Percentiles rank a stretch among this genome's conserved stretches.
These are phyloP conservation scores for Wickerhamiella allomyrinae DNA, from an alignment of 805 yeast species.

Conservation along the genomic window DNA sequence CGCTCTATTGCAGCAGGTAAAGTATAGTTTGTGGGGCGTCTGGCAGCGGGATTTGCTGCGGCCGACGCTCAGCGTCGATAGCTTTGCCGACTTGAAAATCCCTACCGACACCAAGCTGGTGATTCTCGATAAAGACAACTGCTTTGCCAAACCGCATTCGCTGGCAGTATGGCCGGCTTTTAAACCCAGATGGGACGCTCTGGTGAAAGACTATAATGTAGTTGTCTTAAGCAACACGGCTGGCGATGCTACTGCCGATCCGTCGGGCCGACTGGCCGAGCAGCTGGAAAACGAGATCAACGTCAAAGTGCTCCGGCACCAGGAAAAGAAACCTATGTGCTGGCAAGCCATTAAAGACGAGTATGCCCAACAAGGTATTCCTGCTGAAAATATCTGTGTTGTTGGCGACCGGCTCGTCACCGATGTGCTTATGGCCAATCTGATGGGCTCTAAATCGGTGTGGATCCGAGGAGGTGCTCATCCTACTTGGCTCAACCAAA, in stretches of 20 bases:
- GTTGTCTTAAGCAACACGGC: conserved; percentile 86
- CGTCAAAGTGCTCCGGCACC: conserved; percentile 24
- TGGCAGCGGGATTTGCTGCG: conserved; percentile 7
- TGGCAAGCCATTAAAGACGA: conserved; percentile 49
- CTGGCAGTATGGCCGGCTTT: conserved; percentile 71
- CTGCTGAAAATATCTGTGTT: conserved; percentile 52
- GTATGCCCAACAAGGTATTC: conserved; percentile 36
- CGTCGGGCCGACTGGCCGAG: conserved; percentile 41
- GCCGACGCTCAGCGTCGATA: conserved; percentile 11
- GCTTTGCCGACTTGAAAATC: conserved; percentile 11
- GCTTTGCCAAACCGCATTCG: conserved; percentile 76
- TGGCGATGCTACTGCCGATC: conserved; percentile 65
- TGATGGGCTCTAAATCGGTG: conserved; percentile 74
- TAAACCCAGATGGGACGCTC: conserved; percentile 33
- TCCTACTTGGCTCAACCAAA: conserved; percentile 12
- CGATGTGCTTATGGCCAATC: conserved; percentile 84
- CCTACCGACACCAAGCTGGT: conserved; percentile 44
- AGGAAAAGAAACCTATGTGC: conserved; percentile 26
- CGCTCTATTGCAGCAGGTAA: conserved; percentile 1
- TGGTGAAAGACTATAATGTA: conserved; percentile 36
- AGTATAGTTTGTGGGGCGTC: conserved; percentile 7
- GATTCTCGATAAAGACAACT: conserved; percentile 88
- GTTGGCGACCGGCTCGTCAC: conserved; percentile 88
- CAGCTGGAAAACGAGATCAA: conserved; percentile 42
- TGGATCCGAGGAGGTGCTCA: conserved; percentile 75